phyloP scores from a whole-genome alignment of 257 asterid genomes.

The Fraxinus anomala region DNA sequence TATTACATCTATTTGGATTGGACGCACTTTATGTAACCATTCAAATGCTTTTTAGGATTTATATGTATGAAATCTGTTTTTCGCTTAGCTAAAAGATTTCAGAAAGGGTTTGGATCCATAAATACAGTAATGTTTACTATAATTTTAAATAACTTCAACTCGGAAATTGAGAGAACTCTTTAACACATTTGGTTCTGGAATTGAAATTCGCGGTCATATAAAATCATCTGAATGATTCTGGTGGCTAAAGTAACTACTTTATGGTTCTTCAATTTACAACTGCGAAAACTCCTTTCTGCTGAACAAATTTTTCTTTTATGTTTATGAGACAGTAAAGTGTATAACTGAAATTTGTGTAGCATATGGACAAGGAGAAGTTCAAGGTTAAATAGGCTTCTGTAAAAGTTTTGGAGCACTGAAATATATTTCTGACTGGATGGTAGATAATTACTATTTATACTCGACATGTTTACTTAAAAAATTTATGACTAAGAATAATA shows the following conservation, averaged over 20 bases:
- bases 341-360: background rate
- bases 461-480: background rate
- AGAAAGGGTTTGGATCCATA: background rate
- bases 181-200: background rate
- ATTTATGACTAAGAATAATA: background rate
- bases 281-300: background rate
- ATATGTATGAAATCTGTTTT: background rate
- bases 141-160: conserved; percentile 3
- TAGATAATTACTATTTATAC: background rate
- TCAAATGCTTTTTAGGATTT: background rate
- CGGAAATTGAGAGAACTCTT: background rate
- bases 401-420: background rate
- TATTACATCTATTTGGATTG: no score
- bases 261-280: background rate
- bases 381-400: background rate
- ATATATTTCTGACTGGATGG: background rate
- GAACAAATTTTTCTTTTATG: background rate
- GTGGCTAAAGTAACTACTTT: background rate
- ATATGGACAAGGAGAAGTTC: background rate
- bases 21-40: background rate
- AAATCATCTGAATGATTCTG: background rate
- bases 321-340: background rate
- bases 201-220: background rate
- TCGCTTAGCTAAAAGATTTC: background rate
- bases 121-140: background rate